phyloP scores from a whole-genome alignment of 352 stramenopile genomes.

The Phytophthora europaea region DNA sequence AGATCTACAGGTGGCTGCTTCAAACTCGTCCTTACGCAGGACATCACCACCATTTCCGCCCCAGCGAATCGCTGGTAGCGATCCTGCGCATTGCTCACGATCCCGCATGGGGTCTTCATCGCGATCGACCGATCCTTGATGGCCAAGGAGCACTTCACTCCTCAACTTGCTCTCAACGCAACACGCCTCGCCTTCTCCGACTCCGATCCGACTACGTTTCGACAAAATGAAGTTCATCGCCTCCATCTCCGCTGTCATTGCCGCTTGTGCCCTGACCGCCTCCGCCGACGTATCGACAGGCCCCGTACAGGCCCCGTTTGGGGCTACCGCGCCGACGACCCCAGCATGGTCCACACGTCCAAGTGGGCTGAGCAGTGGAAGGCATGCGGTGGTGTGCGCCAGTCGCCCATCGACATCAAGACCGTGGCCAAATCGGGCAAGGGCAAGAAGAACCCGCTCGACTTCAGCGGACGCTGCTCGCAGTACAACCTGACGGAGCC shows the following conservation, averaged over 20 bases:
- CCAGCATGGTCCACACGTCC: conserved; percentile 33
- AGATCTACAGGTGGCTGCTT: not conserved
- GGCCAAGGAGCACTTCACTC: conserved; percentile 15
- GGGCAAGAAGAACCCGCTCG: conserved; percentile 29
- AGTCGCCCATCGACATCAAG: conserved; percentile 60
- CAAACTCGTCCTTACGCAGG: not conserved
- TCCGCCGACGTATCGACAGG: conserved; percentile 18
- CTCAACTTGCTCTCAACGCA: conserved; percentile 31
- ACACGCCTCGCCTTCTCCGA: conserved; percentile 16
- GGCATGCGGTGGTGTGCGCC: conserved; percentile 38
- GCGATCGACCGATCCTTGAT: not conserved
- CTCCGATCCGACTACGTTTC: conserved; percentile 21
- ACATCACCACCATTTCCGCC: not conserved
- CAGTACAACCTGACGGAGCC: conserved; percentile 42
- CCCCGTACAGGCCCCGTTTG: conserved; percentile 28
- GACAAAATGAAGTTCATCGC: conserved; percentile 38
- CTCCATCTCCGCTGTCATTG: conserved; percentile 27
- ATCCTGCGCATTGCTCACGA: not conserved
- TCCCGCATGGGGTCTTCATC: not conserved
- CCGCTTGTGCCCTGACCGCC: conserved; percentile 23
- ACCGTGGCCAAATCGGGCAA: conserved; percentile 17
- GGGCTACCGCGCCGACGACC: conserved; percentile 40
- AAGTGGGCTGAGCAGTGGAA: conserved; percentile 38
- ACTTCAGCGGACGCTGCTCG: conserved; percentile 42
- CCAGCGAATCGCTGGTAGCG: not conserved